phyloP scores from a whole-genome alignment of 2,329 filamentous ascomycete species.

The Berkeleyomyces basicola region DNA sequence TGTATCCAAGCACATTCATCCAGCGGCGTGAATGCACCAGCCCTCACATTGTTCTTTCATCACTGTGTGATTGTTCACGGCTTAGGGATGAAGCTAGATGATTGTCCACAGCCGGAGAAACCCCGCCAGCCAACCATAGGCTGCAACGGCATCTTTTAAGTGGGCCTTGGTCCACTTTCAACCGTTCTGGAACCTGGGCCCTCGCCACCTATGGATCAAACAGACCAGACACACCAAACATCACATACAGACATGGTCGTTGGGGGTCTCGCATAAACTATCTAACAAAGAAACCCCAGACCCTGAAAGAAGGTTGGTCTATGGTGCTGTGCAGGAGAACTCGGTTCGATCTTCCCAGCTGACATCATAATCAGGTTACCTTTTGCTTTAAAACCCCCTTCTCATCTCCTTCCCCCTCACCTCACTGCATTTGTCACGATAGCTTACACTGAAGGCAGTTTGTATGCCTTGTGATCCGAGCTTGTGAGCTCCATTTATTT shows the following conservation, averaged over 20 bases:
- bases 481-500: background rate
- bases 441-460: background rate
- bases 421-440: background rate
- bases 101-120: background rate
- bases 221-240: background rate
- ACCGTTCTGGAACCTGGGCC: background rate
- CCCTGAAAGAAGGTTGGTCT: too few relatives aligned
- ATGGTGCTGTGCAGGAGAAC: background rate
- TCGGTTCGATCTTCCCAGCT: background rate
- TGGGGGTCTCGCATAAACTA: background rate
- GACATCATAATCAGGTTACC: background rate
- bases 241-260: too few relatives aligned
- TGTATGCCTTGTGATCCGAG: background rate
- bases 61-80: background rate
- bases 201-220: background rate
- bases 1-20: too few relatives aligned
- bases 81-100: background rate
- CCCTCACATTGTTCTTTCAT: background rate
- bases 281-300: background rate
- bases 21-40: background rate
- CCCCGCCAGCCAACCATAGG: constrained; percentile 5
- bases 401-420: background rate
- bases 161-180: background rate
- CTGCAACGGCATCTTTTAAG: background rate
- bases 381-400: background rate